These are phyloP conservation scores for Alternaria longipes DNA, from an alignment of 2,329 filamentous ascomycete species.

Conservation along the genomic window DNA sequence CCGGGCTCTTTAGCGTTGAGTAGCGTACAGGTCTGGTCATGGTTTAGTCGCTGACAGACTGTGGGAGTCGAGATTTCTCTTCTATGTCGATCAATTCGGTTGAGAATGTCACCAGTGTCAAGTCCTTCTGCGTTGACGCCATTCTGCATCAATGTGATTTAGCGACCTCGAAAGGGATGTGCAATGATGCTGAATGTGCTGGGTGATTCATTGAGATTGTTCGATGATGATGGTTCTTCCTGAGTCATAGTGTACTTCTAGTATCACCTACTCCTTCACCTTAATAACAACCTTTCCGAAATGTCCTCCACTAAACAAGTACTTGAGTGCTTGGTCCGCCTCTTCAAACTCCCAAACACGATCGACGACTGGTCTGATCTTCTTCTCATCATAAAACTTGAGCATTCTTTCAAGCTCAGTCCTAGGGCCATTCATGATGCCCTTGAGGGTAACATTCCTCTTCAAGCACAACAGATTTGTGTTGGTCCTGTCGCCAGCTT, in stretches of 20 bases:
- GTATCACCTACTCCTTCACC: slow-evolving; percentile 33
- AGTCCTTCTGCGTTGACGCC: not conserved
- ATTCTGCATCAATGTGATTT: not conserved
- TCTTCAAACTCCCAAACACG: slow-evolving; percentile 51
- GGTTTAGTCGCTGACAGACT: not conserved
- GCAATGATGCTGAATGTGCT: too few relatives aligned
- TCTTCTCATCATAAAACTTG: slow-evolving; percentile 53
- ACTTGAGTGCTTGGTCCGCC: slow-evolving; percentile 39
- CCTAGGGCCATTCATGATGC: slow-evolving; percentile 70
- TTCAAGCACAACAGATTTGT: slow-evolving; percentile 66
- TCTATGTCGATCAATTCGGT: not conserved
- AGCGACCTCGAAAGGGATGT: too few relatives aligned
- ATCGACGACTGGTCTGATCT: slow-evolving; percentile 55
- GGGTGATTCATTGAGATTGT: not conserved
- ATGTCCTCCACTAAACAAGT: slow-evolving; percentile 47
- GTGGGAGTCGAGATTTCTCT: not conserved
- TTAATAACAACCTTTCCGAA: slow-evolving; percentile 53
- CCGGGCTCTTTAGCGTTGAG: not conserved
- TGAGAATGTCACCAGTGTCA: not conserved
- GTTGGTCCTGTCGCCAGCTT: slow-evolving; percentile 63
- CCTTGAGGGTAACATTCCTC: slow-evolving; percentile 63
- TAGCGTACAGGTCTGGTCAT: not conserved
- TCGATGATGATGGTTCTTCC: not conserved
- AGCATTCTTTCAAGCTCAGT: slow-evolving; percentile 60
- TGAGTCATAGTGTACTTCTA: not conserved